Percentiles rank a stretch among this genome's conserved stretches.
These are phyloP conservation scores for Danielia oregonensis DNA, from an alignment of 805 yeast genomes.

Conservation along the genomic window DNA sequence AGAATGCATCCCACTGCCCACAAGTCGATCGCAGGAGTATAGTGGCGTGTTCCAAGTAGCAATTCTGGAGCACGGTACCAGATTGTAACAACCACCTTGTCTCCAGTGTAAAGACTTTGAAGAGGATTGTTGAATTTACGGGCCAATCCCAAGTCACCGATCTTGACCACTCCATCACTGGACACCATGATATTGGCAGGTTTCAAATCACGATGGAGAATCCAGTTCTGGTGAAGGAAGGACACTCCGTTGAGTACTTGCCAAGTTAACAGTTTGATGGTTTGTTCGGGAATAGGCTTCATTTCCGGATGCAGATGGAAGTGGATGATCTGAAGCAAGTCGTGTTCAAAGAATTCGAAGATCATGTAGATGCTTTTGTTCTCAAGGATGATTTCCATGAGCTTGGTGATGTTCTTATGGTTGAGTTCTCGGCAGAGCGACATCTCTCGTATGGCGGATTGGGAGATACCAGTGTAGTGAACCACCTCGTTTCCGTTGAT, in stretches of 20 bases:
- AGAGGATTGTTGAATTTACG: constrained; percentile 82
- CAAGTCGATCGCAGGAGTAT: constrained; percentile 85
- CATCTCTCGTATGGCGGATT: constrained; percentile 95
- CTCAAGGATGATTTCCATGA: constrained; percentile 82
- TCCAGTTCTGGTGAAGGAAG: constrained; percentile 93
- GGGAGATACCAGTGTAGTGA: constrained; percentile 93
- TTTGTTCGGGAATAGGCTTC: constrained; percentile 70
- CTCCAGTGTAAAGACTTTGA: constrained; percentile 85
- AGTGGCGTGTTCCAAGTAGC: constrained; percentile 85
- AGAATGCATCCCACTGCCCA: constrained; percentile 97
- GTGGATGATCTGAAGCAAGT: constrained; percentile 88
- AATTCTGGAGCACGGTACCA: constrained; percentile 97
- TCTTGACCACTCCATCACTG: constrained; percentile 83
- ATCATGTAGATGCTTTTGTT: constrained; percentile 91
- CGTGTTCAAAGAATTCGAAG: constrained; percentile 95
- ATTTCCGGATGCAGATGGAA: constrained; percentile 88
- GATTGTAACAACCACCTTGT: constrained; percentile 92
- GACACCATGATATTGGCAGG: constrained; percentile 99
- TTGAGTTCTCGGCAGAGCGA: constrained; percentile 84
- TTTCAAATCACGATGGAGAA: constrained; percentile 89
- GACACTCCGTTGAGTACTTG: constrained; percentile 91
- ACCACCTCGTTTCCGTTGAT: constrained; percentile 77
- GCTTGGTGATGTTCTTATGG: constrained; percentile 73
- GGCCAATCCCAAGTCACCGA: constrained; percentile 93
- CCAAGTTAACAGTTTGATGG: constrained; percentile 83